Percentiles rank a stretch among this genome's conserved stretches.
phyloP scores from a whole-genome alignment of 257 asterid genomes.

The Solanum pimpinellifolium region DNA sequence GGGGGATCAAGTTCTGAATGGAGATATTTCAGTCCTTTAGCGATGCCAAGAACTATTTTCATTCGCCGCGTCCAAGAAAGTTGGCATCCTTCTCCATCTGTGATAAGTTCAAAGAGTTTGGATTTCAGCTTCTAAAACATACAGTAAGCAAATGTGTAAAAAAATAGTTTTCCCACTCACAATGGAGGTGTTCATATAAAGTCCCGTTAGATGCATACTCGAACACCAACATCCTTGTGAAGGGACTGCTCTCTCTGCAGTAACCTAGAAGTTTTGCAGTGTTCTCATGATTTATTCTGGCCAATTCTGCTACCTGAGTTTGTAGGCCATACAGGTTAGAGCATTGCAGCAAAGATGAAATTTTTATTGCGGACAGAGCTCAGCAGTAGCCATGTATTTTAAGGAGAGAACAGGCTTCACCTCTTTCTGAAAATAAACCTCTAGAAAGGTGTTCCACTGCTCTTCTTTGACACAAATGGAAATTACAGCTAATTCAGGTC shows the following conservation, averaged over 20 bases:
- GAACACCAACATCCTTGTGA: conserved; percentile 87
- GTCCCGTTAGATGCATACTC: conserved; percentile 99
- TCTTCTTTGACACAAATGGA: conserved; percentile 80
- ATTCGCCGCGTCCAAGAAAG: conserved; percentile 92
- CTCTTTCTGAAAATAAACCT: conserved; percentile 87
- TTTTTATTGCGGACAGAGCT: neutral
- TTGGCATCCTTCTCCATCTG: conserved; percentile 93
- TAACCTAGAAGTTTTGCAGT: conserved; percentile 79
- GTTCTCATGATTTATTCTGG: conserved; percentile 62
- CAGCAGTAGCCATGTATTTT: neutral
- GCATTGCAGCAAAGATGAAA: neutral
- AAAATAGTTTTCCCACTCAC: conserved; percentile 29
- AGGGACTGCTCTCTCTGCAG: conserved; percentile 69
- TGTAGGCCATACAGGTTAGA: neutral
- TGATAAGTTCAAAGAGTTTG: neutral
- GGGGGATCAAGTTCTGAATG: conserved; percentile 85
- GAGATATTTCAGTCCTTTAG: conserved; percentile 74
- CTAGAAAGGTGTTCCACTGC: conserved; percentile 80
- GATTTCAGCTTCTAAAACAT: neutral
- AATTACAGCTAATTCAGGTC: conserved; percentile 85
- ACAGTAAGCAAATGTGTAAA: neutral
- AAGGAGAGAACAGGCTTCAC: conserved; percentile 14
- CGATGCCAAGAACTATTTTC: conserved; percentile 81
- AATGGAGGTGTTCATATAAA: conserved; percentile 86
- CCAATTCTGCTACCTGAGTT: conserved; percentile 75